Evolutionary conservation across 106 monocot species (phyloP).

Genomic region (Phalaenopsis aphrodite): DNA sequence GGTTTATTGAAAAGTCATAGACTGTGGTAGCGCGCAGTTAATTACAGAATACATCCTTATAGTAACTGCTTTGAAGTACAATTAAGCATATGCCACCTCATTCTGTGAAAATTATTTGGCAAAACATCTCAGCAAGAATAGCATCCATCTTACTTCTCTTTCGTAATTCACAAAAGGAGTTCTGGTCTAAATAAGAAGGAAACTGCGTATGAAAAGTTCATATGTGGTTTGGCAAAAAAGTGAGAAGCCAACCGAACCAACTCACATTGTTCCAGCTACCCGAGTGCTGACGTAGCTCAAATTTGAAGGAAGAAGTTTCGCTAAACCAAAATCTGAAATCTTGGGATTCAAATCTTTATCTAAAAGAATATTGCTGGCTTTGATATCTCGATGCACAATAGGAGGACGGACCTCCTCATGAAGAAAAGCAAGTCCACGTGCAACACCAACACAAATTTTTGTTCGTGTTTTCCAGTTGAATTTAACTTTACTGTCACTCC

Average conservation of each 20-base stretch:
- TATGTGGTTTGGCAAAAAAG: background rate
- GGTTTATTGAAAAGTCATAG: too few relatives aligned
- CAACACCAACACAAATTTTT: conserved; percentile 33
- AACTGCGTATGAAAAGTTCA: background rate
- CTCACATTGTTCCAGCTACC: conserved; percentile 42
- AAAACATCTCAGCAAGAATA: too few relatives aligned
- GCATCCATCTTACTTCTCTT: too few relatives aligned
- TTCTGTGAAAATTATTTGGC: too few relatives aligned
- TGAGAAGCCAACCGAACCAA: background rate
- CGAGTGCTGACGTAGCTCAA: conserved; percentile 32
- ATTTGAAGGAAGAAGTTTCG: conserved; percentile 29
- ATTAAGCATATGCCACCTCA: too few relatives aligned
- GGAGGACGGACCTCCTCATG: conserved; percentile 23
- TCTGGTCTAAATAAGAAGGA: too few relatives aligned
- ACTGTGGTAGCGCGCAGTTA: too few relatives aligned
- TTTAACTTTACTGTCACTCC: conserved; percentile 8
- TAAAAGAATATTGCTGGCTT: conserved; percentile 44
- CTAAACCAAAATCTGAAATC: conserved; percentile 46
- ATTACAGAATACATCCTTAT: too few relatives aligned
- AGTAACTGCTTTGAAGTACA: too few relatives aligned
- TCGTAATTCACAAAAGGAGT: too few relatives aligned
- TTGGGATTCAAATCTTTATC: conserved; percentile 38
- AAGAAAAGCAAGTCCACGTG: conserved; percentile 39
- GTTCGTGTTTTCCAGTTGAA: conserved; percentile 22
- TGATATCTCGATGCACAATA: conserved; percentile 42